phyloP scores from a whole-genome alignment of 805 yeast genomes.

The Saturnispora galanensis region DNA sequence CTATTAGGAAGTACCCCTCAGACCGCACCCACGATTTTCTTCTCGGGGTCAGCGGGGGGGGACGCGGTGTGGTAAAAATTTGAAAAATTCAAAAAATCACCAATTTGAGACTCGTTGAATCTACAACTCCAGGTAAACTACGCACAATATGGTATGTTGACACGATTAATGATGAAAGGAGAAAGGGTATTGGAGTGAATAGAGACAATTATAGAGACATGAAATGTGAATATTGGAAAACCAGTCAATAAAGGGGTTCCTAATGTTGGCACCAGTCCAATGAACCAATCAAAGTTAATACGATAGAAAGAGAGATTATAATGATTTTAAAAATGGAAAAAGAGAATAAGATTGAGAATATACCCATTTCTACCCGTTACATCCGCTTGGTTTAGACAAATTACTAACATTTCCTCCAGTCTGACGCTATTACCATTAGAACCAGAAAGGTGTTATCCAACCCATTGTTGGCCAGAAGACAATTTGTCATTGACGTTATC shows the following conservation, averaged over 20 bases:
- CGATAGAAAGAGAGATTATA: too few species aligned
- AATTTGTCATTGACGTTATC: conserved; percentile 97
- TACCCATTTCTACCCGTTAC: neutral
- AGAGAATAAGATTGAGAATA: neutral
- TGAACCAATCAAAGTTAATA: too few species aligned
- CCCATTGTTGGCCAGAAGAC: conserved; percentile 99
- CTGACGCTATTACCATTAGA: conserved; percentile 99
- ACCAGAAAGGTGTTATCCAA: conserved; percentile 98
- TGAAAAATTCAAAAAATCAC: neutral
- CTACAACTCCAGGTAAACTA: conserved; percentile 5
- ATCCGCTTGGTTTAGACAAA: too few species aligned
- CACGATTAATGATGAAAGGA: neutral
- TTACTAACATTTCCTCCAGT: conserved; percentile 36
- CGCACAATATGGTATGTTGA: conserved; percentile 6
- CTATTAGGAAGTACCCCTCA: neutral
- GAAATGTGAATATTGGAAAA: too few species aligned
- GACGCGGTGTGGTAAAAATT: neutral
- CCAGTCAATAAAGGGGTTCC: too few species aligned
- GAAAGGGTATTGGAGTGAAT: neutral
- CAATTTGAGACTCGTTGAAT: neutral
- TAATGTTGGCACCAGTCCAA: too few species aligned
- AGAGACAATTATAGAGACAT: neutral
- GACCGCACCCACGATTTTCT: conserved; percentile 1
- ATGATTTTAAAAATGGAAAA: neutral
- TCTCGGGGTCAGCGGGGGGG: neutral